These are phyloP conservation scores for Ascochyta rabiei DNA, from an alignment of 2,329 filamentous ascomycete species.

Conservation along the genomic window DNA sequence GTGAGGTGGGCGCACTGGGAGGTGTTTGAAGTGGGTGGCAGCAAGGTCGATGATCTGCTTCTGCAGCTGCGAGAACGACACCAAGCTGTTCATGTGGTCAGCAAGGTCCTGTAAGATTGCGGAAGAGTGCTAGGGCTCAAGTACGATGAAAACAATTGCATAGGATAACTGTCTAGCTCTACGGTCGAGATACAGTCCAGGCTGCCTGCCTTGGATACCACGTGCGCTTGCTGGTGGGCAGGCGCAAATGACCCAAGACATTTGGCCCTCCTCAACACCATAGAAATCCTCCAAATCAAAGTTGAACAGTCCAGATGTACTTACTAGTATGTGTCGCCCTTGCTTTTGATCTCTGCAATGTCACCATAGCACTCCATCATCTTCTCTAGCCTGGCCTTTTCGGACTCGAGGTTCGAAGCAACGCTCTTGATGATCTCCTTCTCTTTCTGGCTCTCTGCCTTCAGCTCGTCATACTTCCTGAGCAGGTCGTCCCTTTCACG, in stretches of 20 bases:
- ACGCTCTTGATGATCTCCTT: slow-evolving; percentile 47
- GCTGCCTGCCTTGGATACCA: slow-evolving; percentile 19
- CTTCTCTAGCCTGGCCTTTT: slow-evolving; percentile 51
- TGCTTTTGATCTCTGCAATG: slow-evolving; percentile 51
- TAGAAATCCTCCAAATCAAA: slow-evolving; percentile 21
- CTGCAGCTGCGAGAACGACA: slow-evolving; percentile 59
- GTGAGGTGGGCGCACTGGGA: slow-evolving; percentile 57
- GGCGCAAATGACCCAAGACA: slow-evolving; percentile 20
- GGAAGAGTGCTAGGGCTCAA: slow-evolving; percentile 11
- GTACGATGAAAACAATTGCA: slow-evolving; percentile 31
- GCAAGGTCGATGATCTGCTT: slow-evolving; percentile 59
- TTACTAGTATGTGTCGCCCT: slow-evolving; percentile 54
- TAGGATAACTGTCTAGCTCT: slow-evolving; percentile 23
- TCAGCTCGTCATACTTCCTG: slow-evolving; percentile 40
- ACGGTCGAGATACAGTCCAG: slow-evolving; percentile 18
- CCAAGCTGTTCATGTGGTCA: slow-evolving; percentile 49
- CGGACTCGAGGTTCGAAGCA: slow-evolving; percentile 48
- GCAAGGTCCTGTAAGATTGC: slow-evolving; percentile 19
- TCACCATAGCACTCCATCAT: slow-evolving; percentile 52
- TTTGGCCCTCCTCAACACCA: slow-evolving; percentile 20
- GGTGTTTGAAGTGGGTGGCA: slow-evolving; percentile 58
- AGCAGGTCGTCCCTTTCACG: slow-evolving; percentile 47
- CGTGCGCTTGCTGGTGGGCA: slow-evolving; percentile 13
- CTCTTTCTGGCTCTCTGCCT: slow-evolving; percentile 44
- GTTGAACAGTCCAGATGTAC: slow-evolving; percentile 37